Percentiles rank a stretch among this genome's conserved stretches.
These are phyloP conservation scores for Hura crepitans DNA, from an alignment of 441 rosid genomes.

Conservation along the genomic window DNA sequence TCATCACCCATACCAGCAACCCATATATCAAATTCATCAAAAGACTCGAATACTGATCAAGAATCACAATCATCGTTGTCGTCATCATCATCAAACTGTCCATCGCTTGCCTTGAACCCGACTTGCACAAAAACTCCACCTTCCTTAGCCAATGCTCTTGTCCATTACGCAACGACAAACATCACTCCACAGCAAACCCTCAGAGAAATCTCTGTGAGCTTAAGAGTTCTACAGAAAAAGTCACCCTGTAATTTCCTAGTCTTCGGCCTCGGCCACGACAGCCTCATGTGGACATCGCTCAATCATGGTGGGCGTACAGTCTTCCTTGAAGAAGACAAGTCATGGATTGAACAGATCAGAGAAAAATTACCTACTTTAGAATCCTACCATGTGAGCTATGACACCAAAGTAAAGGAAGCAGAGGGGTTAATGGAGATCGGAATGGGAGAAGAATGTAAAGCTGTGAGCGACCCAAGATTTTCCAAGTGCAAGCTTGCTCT, in stretches of 20 bases:
- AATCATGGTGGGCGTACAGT: slow-evolving; percentile 84
- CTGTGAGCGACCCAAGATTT: slow-evolving; percentile 55
- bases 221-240: slow-evolving; percentile 53
- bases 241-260: slow-evolving; percentile 91
- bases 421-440: slow-evolving; percentile 60
- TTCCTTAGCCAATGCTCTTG: slow-evolving; percentile 56
- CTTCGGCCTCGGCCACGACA: slow-evolving; percentile 90
- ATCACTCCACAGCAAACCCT: slow-evolving; percentile 83
- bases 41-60: background rate
- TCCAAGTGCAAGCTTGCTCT: slow-evolving; percentile 77
- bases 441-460: slow-evolving; percentile 63
- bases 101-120: slow-evolving; percentile 32
- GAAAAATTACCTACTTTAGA: slow-evolving; percentile 56
- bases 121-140: slow-evolving; percentile 66
- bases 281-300: slow-evolving; percentile 88
- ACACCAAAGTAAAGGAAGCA: slow-evolving; percentile 77
- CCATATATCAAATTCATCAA: slow-evolving; percentile 31
- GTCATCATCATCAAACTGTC: too few relatives aligned
- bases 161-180: slow-evolving; percentile 70
- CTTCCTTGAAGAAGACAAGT: slow-evolving; percentile 78
- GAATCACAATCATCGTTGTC: slow-evolving; percentile 8
- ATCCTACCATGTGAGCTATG: slow-evolving; percentile 71
- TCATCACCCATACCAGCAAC: slow-evolving; percentile 21
- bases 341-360: slow-evolving; percentile 77
- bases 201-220: slow-evolving; percentile 60